phyloP scores from a whole-genome alignment of 2,329 filamentous ascomycete genomes.

The Calonectria pseudoreteaudii region DNA sequence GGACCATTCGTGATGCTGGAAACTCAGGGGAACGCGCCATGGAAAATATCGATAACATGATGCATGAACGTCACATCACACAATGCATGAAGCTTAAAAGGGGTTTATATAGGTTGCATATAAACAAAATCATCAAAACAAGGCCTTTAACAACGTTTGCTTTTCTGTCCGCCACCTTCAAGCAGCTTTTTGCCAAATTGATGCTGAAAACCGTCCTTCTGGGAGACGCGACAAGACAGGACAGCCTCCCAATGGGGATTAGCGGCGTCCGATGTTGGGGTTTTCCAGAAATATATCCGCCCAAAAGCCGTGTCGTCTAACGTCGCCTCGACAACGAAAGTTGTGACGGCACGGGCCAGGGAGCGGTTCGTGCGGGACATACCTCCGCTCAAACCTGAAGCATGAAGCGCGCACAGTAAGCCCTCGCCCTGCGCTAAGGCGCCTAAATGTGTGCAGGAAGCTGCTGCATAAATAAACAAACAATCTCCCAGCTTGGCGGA shows the following conservation, averaged over 20 bases:
- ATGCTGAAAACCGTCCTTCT: constrained; percentile 16
- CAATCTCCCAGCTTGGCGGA: constrained; percentile 43
- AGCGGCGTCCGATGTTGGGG: neutral
- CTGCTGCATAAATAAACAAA: constrained; percentile 51
- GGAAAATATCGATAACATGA: neutral
- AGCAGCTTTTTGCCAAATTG: constrained; percentile 20
- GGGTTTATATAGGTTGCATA: neutral
- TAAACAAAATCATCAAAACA: neutral
- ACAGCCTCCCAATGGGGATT: constrained; percentile 21
- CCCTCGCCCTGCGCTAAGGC: constrained; percentile 36
- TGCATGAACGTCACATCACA: constrained; percentile 22
- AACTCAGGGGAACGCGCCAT: constrained; percentile 24
- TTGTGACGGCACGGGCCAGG: constrained; percentile 26
- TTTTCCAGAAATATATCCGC: constrained; percentile 18
- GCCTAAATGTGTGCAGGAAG: constrained; percentile 39
- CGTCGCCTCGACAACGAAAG: constrained; percentile 50
- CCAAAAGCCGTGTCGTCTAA: constrained; percentile 37
- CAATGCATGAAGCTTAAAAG: neutral
- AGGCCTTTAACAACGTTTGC: neutral
- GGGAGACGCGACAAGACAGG: constrained; percentile 40
- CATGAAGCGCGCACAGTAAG: constrained; percentile 11
- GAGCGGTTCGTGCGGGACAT: constrained; percentile 40
- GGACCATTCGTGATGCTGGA: constrained; percentile 17
- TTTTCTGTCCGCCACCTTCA: constrained; percentile 1
- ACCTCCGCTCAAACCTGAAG: constrained; percentile 22